phyloP scores from a whole-genome alignment of 208 protist species.

The Wallacemonas sp. region DNA sequence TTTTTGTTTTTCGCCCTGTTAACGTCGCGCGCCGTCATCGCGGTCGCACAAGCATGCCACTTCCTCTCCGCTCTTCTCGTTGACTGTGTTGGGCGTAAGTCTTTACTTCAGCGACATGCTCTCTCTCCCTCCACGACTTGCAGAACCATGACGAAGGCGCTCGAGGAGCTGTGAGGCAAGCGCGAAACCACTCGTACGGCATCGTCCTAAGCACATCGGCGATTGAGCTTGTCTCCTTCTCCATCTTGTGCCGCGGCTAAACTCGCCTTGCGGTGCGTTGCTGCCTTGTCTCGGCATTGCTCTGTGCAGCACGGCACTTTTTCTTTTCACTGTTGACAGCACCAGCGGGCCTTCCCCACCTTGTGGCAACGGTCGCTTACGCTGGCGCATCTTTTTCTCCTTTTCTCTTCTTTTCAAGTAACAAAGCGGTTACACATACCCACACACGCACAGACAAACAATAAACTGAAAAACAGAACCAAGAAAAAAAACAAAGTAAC shows the following conservation, averaged over 20 bases:
- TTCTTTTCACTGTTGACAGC: too few species aligned
- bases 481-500: constrained; percentile 12
- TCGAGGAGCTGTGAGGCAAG: neutral
- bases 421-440: neutral
- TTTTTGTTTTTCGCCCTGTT: neutral
- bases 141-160: neutral
- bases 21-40: too few species aligned
- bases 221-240: too few species aligned
- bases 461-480: constrained; percentile 7
- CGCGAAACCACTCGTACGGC: too few species aligned
- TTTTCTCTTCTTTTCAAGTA: constrained; percentile 4
- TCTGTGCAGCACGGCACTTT: too few species aligned
- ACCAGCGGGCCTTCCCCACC: too few species aligned
- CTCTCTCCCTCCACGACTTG: too few species aligned
- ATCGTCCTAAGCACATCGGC: too few species aligned
- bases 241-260: too few species aligned
- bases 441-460: neutral
- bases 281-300: too few species aligned
- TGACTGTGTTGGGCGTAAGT: constrained; percentile 9
- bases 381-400: neutral
- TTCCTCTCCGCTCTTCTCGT: neutral
- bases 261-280: too few species aligned
- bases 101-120: neutral
- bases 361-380: too few species aligned
- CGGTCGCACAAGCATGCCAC: neutral